Evolutionary conservation across 179 eudicot genomes (phyloP).

Genomic region (Camellia oleifera): DNA sequence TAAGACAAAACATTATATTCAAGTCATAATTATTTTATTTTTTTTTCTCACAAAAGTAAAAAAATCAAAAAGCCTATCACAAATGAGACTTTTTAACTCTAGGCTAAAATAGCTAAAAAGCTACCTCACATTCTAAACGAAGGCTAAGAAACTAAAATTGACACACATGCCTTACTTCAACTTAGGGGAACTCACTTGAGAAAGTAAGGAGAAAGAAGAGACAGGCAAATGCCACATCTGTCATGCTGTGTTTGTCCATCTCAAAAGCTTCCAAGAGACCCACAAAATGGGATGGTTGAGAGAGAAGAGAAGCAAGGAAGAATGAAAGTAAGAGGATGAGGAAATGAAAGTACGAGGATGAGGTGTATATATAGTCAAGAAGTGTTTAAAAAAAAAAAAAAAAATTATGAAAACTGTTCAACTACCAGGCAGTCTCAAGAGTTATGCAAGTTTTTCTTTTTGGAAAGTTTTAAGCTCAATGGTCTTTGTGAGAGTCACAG

Average conservation of each 20-base stretch:
- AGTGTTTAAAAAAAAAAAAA: not conserved
- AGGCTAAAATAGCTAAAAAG: too few relatives aligned
- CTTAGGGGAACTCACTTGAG: constrained; percentile 23
- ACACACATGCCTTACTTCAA: not conserved
- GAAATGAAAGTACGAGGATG: not conserved
- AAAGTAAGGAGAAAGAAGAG: constrained; percentile 17
- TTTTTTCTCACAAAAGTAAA: too few relatives aligned
- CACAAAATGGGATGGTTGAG: not conserved
- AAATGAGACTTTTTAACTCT: too few relatives aligned
- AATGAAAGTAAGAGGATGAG: not conserved
- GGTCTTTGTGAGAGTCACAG: constrained; percentile 4
- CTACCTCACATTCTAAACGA: too few relatives aligned
- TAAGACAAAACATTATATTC: too few relatives aligned
- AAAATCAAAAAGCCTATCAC: too few relatives aligned
- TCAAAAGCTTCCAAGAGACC: not conserved
- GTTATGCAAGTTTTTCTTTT: not conserved
- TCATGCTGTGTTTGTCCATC: constrained; percentile 10
- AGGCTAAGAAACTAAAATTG: not conserved
- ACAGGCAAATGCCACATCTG: constrained; percentile 7
- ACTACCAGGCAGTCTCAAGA: not conserved
- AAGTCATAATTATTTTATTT: too few relatives aligned
- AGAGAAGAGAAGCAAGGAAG: not conserved
- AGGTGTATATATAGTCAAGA: not conserved
- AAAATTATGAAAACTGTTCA: not conserved
- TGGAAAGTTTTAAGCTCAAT: not conserved